Conservation (phyloP, 441 rosid genomes). For the Viola pubescens region DNA sequence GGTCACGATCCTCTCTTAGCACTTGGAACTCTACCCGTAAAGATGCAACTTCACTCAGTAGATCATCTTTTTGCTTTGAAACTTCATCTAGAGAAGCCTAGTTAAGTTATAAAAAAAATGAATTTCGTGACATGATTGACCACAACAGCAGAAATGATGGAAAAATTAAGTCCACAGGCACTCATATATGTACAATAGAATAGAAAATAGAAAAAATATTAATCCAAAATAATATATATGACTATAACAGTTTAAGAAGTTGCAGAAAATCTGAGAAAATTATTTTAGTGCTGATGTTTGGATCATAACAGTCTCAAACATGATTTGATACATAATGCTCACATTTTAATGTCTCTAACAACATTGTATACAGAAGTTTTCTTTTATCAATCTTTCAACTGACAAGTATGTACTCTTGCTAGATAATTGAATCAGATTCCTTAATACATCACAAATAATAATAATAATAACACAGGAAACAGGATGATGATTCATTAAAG, state of each 20-base stretch:
- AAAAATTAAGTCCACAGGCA: background rate
- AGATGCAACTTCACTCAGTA: constrained; percentile 51
- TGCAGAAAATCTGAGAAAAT: no score
- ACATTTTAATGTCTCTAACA: no score
- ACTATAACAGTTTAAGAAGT: no score
- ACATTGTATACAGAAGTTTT: background rate
- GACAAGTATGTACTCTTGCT: background rate
- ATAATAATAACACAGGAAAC: background rate
- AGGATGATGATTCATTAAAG: background rate
- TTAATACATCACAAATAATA: background rate
- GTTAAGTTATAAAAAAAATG: constrained; percentile 6
- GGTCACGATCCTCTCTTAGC: constrained; percentile 76
- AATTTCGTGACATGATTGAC: background rate
- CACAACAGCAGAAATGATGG: background rate
- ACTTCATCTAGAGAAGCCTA: constrained; percentile 77
- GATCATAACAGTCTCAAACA: no score
- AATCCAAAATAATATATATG: background rate
- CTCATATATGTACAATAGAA: background rate
- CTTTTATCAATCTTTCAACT: no score
- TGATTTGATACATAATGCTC: no score
- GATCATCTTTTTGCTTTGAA: constrained; percentile 49
- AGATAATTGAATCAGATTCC: constrained; percentile 2
- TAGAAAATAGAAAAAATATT: background rate
- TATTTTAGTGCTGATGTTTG: no score
- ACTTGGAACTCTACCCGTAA: constrained; percentile 64